A percentile compares a stretch with the other conserved stretches of the same genome.
These are phyloP conservation scores for Smittium mucronatum DNA, from an alignment of 371 early-diverging fungal species.

Conservation along the genomic window DNA sequence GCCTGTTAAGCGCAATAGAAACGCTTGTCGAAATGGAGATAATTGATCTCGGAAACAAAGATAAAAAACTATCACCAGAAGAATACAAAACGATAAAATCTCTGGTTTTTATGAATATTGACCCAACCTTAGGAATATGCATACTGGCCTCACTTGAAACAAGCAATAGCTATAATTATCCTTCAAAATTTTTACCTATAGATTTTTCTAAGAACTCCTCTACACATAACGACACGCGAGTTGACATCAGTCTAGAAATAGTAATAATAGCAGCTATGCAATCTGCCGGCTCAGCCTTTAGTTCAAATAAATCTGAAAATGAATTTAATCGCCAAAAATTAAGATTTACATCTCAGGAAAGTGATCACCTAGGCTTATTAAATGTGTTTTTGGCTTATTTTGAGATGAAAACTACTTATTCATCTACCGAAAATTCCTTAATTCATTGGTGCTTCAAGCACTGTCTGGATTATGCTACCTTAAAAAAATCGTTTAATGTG, in stretches of 20 bases:
- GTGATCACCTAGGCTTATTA: not conserved
- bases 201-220: not conserved
- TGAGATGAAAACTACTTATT: not conserved
- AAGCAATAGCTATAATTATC: not conserved
- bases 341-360: not conserved
- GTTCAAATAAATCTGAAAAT: not conserved
- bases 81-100: not conserved
- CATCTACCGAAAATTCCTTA: not conserved
- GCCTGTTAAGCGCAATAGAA: not conserved
- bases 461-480: not conserved
- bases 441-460: not conserved
- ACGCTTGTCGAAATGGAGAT: not conserved
- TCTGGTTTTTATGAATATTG: not conserved
- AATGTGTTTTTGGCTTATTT: not conserved
- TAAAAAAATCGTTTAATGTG: not conserved
- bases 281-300: not conserved
- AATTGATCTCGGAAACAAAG: not conserved
- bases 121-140: not conserved
- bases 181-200: not conserved
- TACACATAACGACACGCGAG: not conserved
- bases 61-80: not conserved
- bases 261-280: not conserved
- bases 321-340: not conserved
- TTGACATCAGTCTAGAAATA: not conserved
- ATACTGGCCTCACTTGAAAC: not conserved